Evolutionary conservation across 768 basidiomycete species (phyloP).

Genomic region (Mycena amicta): DNA sequence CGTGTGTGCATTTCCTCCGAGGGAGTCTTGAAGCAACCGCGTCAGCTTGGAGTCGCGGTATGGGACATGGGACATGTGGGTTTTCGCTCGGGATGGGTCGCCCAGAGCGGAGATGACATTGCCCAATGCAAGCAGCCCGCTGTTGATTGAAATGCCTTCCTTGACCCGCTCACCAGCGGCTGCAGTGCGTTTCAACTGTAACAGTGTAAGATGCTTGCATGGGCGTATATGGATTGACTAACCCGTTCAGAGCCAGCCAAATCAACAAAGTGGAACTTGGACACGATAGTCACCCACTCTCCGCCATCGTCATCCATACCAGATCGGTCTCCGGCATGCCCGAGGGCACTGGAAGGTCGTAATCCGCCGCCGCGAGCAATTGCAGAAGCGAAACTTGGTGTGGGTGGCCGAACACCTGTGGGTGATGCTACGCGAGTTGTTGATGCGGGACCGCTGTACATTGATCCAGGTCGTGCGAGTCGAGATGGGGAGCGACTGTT

Average conservation of each 20-base stretch:
- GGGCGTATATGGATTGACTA: constrained; percentile 32
- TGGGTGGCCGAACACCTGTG: constrained; percentile 74
- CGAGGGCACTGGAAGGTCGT: constrained; percentile 82
- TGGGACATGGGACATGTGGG: constrained; percentile 86
- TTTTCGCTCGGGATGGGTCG: constrained; percentile 86
- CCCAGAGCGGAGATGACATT: constrained; percentile 98
- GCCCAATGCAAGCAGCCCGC: constrained; percentile 91
- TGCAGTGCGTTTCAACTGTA: constrained; percentile 90
- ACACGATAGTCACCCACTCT: constrained; percentile 88
- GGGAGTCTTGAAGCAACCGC: constrained; percentile 91
- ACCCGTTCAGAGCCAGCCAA: constrained; percentile 95
- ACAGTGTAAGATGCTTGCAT: constrained; percentile 21
- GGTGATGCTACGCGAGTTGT: constrained; percentile 72
- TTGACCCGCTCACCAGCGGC: constrained; percentile 96
- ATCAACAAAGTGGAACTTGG: constrained; percentile 99
- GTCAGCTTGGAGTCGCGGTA: constrained; percentile 99
- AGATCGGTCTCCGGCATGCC: constrained; percentile 59
- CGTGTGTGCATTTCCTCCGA: constrained; percentile 97
- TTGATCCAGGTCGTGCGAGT: constrained; percentile 80
- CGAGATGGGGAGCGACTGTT: constrained; percentile 76
- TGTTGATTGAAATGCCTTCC: constrained; percentile 99
- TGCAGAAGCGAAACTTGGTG: constrained; percentile 77
- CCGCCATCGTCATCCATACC: constrained; percentile 63
- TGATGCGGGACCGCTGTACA: constrained; percentile 51
- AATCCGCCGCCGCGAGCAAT: constrained; percentile 69